These are phyloP conservation scores for Pythium phragmiticola DNA, from an alignment of 352 stramenopile species.

Conservation along the genomic window DNA sequence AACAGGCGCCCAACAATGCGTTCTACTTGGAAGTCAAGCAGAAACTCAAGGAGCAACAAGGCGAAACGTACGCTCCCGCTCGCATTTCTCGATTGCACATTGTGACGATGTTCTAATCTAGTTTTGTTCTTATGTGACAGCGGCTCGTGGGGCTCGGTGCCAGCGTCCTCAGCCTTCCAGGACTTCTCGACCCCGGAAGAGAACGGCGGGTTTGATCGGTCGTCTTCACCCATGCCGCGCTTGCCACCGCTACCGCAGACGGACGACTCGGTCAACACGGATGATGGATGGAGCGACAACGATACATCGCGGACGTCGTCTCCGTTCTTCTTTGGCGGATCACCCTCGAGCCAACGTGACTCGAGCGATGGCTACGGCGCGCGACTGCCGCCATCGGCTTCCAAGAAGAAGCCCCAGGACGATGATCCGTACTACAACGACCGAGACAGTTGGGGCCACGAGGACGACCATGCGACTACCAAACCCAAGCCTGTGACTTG, in stretches of 20 bases:
- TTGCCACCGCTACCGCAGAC: conserved; percentile 12
- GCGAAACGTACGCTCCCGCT: conserved; percentile 37
- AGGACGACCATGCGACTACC: conserved; percentile 25
- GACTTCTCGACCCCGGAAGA: background rate
- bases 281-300: background rate
- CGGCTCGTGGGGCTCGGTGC: conserved; percentile 44
- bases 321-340: conserved; percentile 53
- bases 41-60: conserved; percentile 41
- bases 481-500: conserved; percentile 56
- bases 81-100: background rate
- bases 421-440: conserved; percentile 29
- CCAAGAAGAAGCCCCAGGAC: conserved; percentile 3
- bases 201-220: background rate
- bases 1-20: conserved; percentile 24
- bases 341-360: background rate
- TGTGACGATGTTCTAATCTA: background rate
- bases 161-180: conserved; percentile 18
- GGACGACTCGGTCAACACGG: background rate
- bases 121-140: conserved; percentile 20
- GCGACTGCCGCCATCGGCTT: background rate
- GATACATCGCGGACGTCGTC: conserved; percentile 3
- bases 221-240: conserved; percentile 10
- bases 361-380: conserved; percentile 34
- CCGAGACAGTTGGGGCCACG: conserved; percentile 26
- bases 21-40: conserved; percentile 48